These are phyloP conservation scores for Trametes hirsuta DNA, from an alignment of 1,284 basidiomycete genomes.

Conservation along the genomic window DNA sequence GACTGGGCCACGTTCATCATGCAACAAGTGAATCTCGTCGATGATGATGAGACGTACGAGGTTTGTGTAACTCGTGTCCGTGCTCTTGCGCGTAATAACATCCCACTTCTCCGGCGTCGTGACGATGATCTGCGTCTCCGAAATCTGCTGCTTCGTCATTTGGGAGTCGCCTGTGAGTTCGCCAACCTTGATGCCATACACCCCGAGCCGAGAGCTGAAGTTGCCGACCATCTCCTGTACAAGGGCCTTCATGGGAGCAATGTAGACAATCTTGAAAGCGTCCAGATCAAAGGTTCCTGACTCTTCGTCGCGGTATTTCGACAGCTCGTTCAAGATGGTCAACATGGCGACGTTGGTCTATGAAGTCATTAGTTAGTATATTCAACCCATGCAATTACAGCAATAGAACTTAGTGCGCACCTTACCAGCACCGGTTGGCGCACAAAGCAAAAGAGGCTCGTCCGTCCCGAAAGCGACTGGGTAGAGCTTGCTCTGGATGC, in stretches of 20 bases:
- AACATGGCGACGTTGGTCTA: constrained; percentile 99
- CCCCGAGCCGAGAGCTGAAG: constrained; percentile 82
- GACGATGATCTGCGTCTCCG: constrained; percentile 98
- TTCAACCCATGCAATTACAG: background rate
- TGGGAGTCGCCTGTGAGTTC: constrained; percentile 98
- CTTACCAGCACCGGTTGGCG: constrained; percentile 99
- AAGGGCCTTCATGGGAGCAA: constrained; percentile 98
- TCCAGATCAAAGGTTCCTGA: constrained; percentile 89
- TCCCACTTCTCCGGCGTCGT: constrained; percentile 99
- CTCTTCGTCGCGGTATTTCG: constrained; percentile 82
- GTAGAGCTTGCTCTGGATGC: constrained; percentile 92
- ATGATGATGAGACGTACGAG: constrained; percentile 97
- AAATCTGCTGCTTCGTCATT: constrained; percentile 97
- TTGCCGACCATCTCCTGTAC: constrained; percentile 98
- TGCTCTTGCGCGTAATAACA: constrained; percentile 97
- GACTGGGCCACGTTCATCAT: constrained; percentile 98
- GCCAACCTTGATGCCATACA: constrained; percentile 87
- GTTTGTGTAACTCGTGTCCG: constrained; percentile 97
- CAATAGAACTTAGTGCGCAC: constrained; percentile 44
- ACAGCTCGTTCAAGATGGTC: constrained; percentile 86
- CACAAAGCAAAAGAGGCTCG: constrained; percentile 95
- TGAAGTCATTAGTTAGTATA: background rate
- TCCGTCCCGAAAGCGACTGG: constrained; percentile 94
- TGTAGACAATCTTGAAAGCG: constrained; percentile 96
- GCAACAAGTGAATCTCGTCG: constrained; percentile 97